phyloP scores from a whole-genome alignment of 2,329 filamentous ascomycete genomes.

The Sporothrix dimorphospora region DNA sequence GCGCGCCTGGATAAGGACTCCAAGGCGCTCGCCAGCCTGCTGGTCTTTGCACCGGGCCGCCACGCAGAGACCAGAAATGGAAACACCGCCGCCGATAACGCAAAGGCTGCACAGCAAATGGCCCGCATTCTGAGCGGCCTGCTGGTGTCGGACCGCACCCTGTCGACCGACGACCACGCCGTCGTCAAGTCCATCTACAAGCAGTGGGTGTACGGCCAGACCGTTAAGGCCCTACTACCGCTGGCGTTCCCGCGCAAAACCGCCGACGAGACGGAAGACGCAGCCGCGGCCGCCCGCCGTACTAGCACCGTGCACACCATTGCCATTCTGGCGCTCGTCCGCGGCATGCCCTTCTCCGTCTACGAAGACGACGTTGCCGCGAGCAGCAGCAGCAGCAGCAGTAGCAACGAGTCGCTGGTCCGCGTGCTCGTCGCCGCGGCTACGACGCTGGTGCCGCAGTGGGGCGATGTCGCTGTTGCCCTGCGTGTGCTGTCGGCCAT shows the following conservation, averaged over 20 bases:
- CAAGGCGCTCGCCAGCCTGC: conserved; percentile 37
- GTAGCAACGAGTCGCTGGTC: conserved; percentile 48
- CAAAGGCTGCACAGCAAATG: conserved; percentile 39
- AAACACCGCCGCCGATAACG: neutral
- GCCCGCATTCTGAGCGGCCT: conserved; percentile 47
- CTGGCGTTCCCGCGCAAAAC: conserved; percentile 44
- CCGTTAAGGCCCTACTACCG: conserved; percentile 51
- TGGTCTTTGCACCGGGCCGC: conserved; percentile 37
- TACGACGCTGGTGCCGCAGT: conserved; percentile 44
- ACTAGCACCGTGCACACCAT: conserved; percentile 49
- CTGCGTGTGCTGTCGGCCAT: conserved; percentile 54
- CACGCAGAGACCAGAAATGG: neutral
- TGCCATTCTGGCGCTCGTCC: conserved; percentile 53
- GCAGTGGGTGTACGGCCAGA: conserved; percentile 54
- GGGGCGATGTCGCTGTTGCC: conserved; percentile 52
- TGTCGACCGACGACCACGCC: conserved; percentile 49
- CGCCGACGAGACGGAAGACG: neutral
- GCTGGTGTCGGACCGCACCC: conserved; percentile 44
- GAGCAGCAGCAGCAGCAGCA: neutral
- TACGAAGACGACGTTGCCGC: conserved; percentile 54
- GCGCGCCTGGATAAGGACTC: conserved; percentile 44
- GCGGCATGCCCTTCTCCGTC: conserved; percentile 53
- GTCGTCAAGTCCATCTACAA: conserved; percentile 48
- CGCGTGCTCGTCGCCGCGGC: conserved; percentile 54
- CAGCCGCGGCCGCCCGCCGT: conserved; percentile 22